A percentile compares a stretch with the other conserved stretches of the same genome.
These are phyloP conservation scores for Podospora australis DNA, from an alignment of 495 filamentous ascomycete species.

Conservation along the genomic window DNA sequence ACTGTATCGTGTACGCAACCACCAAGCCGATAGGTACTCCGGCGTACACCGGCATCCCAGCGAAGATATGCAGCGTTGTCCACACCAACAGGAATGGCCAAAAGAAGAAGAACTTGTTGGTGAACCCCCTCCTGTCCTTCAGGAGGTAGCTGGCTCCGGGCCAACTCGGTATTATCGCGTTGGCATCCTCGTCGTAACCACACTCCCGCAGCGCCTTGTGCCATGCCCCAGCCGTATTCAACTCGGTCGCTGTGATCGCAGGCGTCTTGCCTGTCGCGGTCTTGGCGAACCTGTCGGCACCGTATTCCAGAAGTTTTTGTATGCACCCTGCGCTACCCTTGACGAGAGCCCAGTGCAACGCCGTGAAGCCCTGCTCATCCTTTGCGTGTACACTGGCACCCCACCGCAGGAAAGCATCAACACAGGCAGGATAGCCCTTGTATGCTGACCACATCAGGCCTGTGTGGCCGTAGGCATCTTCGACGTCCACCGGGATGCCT, in stretches of 20 bases:
- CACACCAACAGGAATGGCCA: constrained; percentile 77
- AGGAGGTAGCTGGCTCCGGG: constrained; percentile 51
- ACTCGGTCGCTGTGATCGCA: constrained; percentile 74
- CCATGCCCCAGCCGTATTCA: constrained; percentile 79
- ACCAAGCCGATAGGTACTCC: constrained; percentile 64
- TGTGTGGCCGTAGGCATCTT: constrained; percentile 84
- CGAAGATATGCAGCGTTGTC: constrained; percentile 61
- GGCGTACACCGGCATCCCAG: constrained; percentile 64
- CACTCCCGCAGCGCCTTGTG: constrained; percentile 75
- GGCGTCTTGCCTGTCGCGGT: constrained; percentile 86
- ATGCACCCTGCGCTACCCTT: constrained; percentile 82
- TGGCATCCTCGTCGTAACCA: constrained; percentile 76
- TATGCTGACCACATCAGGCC: constrained; percentile 98
- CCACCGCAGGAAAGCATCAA: constrained; percentile 91
- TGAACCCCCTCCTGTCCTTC: constrained; percentile 64
- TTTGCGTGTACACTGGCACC: constrained; percentile 85
- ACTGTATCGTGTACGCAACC: constrained; percentile 67
- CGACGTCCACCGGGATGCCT: constrained; percentile 84
- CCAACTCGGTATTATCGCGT: constrained; percentile 53
- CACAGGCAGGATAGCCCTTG: constrained; percentile 85
- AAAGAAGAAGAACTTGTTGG: constrained; percentile 84
- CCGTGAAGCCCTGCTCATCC: constrained; percentile 87
- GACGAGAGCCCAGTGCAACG: constrained; percentile 93
- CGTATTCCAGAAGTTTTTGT: constrained; percentile 88
- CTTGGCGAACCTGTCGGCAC: constrained; percentile 81